Evolutionary conservation across 1,284 basidiomycete species (phyloP).

Genomic region (Serendipita sp.): DNA sequence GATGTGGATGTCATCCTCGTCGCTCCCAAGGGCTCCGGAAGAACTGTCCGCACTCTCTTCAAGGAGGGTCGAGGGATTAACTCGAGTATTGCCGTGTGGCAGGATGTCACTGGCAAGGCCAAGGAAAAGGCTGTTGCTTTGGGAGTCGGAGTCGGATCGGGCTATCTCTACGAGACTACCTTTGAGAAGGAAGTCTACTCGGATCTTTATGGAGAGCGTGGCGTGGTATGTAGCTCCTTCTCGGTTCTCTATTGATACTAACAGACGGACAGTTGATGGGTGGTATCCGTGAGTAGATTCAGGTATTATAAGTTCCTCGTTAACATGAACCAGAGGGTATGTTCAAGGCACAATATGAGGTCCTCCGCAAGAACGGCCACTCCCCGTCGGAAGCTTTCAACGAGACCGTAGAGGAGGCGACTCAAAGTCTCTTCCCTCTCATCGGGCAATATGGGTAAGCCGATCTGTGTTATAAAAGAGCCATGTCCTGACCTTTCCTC

Average conservation of each 20-base stretch:
- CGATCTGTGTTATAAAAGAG: neutral
- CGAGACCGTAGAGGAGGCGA: conserved; percentile 99
- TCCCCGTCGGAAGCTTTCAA: conserved; percentile 98
- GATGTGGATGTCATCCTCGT: conserved; percentile 99
- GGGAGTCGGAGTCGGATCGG: conserved; percentile 89
- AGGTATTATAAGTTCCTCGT: neutral
- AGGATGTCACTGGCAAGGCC: conserved; percentile 94
- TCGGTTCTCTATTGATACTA: conserved; percentile 3
- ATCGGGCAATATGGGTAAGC: conserved; percentile 84
- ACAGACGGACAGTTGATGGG: conserved; percentile 70
- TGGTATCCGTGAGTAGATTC: conserved; percentile 65
- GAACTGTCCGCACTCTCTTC: conserved; percentile 98
- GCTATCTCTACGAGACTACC: conserved; percentile 96
- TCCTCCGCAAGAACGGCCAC: conserved; percentile 97
- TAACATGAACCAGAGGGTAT: conserved; percentile 59
- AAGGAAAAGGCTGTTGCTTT: conserved; percentile 94
- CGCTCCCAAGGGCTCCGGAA: conserved; percentile 96
- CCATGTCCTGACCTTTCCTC: neutral
- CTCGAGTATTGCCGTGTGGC: conserved; percentile 75
- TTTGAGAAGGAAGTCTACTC: conserved; percentile 99
- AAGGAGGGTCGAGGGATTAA: conserved; percentile 99
- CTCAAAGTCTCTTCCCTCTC: conserved; percentile 94
- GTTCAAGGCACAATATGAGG: conserved; percentile 98
- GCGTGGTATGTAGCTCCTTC: conserved; percentile 58
- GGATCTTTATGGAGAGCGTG: conserved; percentile 98